Conservation (phyloP, 331 rosid genomes). For the Quercus lobata region DNA sequence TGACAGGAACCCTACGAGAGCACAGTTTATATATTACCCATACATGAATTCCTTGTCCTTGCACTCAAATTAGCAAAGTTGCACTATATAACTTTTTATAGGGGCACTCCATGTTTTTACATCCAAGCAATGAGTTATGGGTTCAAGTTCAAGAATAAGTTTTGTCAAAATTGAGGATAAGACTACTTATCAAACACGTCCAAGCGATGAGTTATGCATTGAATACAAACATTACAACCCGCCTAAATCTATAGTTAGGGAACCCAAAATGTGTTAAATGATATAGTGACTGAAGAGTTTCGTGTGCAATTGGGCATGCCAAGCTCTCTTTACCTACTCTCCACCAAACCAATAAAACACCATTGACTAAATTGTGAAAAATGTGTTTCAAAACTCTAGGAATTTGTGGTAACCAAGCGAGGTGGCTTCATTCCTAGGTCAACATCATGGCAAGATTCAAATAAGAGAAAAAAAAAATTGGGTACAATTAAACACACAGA, state of each 20-base stretch:
- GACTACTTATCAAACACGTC: no score
- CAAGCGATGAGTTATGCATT: no score
- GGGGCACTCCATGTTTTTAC: no score
- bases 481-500: background rate
- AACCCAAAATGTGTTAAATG: conserved; percentile 44
- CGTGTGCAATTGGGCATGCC: background rate
- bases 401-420: background rate
- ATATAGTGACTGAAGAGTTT: background rate
- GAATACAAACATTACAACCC: no score
- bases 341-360: background rate
- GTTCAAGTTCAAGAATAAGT: no score
- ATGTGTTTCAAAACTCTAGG: background rate
- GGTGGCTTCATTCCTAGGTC: background rate
- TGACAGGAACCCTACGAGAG: conserved; percentile 5
- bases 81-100: no score
- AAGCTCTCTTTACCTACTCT: background rate
- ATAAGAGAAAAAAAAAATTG: no score
- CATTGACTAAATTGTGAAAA: background rate
- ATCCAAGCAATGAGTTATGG: no score
- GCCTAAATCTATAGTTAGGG: background rate
- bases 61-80: conserved; percentile 5
- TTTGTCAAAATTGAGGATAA: no score
- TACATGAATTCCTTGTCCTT: conserved; percentile 42
- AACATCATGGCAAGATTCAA: background rate
- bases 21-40: background rate